A percentile compares a stretch with the other conserved stretches of the same genome.
Evolutionary conservation across 768 basidiomycete species (phyloP).

Genomic region (Lyophyllum semitale): DNA sequence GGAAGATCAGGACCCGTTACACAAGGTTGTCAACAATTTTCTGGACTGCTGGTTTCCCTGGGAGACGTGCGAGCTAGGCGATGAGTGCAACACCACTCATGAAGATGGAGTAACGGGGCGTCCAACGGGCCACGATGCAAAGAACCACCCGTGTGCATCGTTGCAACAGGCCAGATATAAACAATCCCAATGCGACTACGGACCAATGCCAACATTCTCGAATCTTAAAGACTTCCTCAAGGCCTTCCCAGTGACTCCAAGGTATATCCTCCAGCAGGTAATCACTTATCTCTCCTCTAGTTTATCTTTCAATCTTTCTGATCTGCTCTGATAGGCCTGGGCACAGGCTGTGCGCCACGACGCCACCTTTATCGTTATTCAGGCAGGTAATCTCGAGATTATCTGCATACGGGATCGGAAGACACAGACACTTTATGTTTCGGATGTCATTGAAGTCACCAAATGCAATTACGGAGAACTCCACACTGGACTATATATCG

Average conservation of each 20-base stretch:
- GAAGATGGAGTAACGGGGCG: constrained; percentile 1
- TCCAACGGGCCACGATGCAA: constrained; percentile 9
- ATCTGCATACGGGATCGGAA: constrained; percentile 1
- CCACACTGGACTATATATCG: constrained; percentile 1
- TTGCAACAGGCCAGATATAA: too few species aligned
- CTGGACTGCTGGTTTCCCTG: constrained; percentile 1
- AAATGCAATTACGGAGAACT: neutral
- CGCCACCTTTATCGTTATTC: constrained; percentile 6
- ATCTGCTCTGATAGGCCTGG: constrained; percentile 1
- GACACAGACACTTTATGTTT: constrained; percentile 1
- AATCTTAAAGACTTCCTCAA: too few species aligned
- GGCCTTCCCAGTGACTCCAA: too few species aligned
- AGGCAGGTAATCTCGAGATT: constrained; percentile 6
- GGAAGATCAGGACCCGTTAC: too few species aligned
- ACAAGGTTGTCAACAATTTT: neutral
- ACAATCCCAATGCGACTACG: too few species aligned
- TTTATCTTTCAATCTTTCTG: neutral
- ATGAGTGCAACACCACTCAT: constrained; percentile 2
- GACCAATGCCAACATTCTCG: too few species aligned
- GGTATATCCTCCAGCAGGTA: constrained; percentile 5
- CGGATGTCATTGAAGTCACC: neutral
- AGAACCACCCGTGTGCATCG: neutral
- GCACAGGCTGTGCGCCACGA: constrained; percentile 2
- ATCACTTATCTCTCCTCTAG: too few species aligned
- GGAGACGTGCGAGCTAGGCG: constrained; percentile 4